Base-by-base conservation (phyloP, 2,329 filamentous ascomycete genomes). In the Alternaria brassicae region DNA sequence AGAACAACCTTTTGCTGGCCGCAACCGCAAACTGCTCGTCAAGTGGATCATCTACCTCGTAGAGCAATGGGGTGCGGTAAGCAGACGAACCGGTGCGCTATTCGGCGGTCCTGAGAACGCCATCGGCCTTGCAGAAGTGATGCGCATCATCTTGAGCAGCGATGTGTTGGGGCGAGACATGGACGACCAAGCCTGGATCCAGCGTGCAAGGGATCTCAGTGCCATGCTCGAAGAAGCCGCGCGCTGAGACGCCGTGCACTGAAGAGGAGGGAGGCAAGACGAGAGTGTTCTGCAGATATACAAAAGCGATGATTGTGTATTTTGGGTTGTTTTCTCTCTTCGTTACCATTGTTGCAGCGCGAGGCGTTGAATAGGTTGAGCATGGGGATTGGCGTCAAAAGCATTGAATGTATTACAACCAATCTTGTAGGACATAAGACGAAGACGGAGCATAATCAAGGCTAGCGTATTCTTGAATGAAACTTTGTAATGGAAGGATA, bases 21-120 rank as follows among this genome's bases (percentile, higher is more conserved):
- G 80, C 4, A 69, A 86, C 56, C 82, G 86, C 44, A 82, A 82
- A 40, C 78, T 84, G 57, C 80, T 91, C 6, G 86, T 86, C 3
- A 81, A 82, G 25, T 87, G 90, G 72, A 83, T 90, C 40, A 76
- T 89, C 0, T 88, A 89, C 66, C 77, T 88, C 3, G 80, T 88
- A 4, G 79, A 84, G 56, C 79, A 82, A 55, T 92, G 89, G 89
- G 86, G 84, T 65, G 78, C 82, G 49, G 81, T 85, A 13, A 86
- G 84, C 48, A 79, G 84, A 58, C 80, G 85, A 25, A 78, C 81
- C 9, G 83, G 83, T 2, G 75, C 81, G 6, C 73, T 86, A 10
- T 89, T 88, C 67, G 88, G 88, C 12, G 85, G 85, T 51, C 85
- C 88, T 39, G 81, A 84, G 53, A 86, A 86, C 62, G 84, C 85